A percentile compares a stretch with the other conserved stretches of the same genome.
Evolutionary conservation across 768 basidiomycete genomes (phyloP).

Genomic region (Leccinum imitatum): DNA sequence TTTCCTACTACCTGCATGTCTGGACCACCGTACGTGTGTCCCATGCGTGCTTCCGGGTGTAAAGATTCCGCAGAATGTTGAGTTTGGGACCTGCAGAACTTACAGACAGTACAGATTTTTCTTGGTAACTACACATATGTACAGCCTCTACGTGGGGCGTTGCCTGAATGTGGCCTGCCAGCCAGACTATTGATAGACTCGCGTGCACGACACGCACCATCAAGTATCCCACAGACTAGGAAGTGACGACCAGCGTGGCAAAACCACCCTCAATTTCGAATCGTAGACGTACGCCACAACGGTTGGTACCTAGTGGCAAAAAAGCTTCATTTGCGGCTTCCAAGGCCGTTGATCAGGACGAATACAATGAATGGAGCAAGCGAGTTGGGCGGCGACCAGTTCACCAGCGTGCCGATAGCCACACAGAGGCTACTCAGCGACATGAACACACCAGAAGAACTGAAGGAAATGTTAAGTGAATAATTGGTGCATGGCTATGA

Average conservation of each 20-base stretch:
- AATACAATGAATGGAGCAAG: slow-evolving; percentile 26
- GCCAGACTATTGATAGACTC: neutral
- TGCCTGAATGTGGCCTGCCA: no score
- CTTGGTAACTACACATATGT: no score
- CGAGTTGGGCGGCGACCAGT: slow-evolving; percentile 30
- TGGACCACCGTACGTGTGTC: no score
- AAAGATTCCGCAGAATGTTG: no score
- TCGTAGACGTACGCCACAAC: slow-evolving; percentile 33
- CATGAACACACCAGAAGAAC: neutral
- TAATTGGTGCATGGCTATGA: neutral
- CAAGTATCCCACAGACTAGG: slow-evolving; percentile 27
- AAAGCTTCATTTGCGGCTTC: slow-evolving; percentile 30
- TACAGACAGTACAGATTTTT: no score
- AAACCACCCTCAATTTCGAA: slow-evolving; percentile 31
- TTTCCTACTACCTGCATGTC: no score
- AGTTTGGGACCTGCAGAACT: no score
- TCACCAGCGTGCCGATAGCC: slow-evolving; percentile 31
- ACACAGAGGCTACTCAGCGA: slow-evolving; percentile 30
- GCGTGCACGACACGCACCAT: neutral
- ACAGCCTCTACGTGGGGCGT: no score
- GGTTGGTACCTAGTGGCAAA: slow-evolving; percentile 32
- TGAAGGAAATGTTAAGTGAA: slow-evolving; percentile 23
- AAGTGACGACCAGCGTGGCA: slow-evolving; percentile 33
- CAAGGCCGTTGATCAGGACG: slow-evolving; percentile 28
- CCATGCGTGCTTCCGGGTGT: no score